Evolutionary conservation across 2,329 filamentous ascomycete species (phyloP), one percentile per base, ranked within the genome.

Genomic region (Paecilomyces fulvus): DNA sequence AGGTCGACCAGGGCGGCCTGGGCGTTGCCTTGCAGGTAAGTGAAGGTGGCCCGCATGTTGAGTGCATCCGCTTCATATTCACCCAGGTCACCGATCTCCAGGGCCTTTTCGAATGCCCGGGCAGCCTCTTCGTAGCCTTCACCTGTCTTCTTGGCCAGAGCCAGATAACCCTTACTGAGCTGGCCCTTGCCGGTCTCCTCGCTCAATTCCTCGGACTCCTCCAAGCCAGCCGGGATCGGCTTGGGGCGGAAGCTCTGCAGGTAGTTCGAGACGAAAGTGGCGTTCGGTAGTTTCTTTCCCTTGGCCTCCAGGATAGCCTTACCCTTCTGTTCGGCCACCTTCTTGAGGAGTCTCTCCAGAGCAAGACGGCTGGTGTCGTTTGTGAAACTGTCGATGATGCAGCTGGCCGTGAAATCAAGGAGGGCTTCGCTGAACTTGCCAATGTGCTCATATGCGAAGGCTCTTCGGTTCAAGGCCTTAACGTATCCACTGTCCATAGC

Each of bases 261-360:
- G 75, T 99, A 99, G 80, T 99, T 99, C 70, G 91, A 90, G 63
- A 99, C 92, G 66, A 97, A 99, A 11, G 92, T 96, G 30, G 94
- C 88, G 75, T 92, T 96, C 20, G 94, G 94, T 53, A 99, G 83
- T 77, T 90, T 92, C 77, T 90, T 88, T 65, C 83, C 82, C 74
- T 92, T 92, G 58, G 82, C 82, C 67, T 82, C 84, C 55, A 99
- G 80, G 69, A 99, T 96, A 61, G 85, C 86, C 77, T 92, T 91
- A 62, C 89, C 92, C 80, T 96, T 96, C 63, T 89, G 82, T 76
- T 97, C 92, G 51, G 94, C 94, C 52, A 97, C 92, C 78, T 95
- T 95, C 82, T 97, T 97, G 61, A 99, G 81, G 61, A 99, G 78
- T 60, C 92, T 82, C 79, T 99, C 94, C 9, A 99, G 92, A 49